Conservation (phyloP, 192 early-diverging fungal genomes). For the Umbelopsis vinacea region DNA sequence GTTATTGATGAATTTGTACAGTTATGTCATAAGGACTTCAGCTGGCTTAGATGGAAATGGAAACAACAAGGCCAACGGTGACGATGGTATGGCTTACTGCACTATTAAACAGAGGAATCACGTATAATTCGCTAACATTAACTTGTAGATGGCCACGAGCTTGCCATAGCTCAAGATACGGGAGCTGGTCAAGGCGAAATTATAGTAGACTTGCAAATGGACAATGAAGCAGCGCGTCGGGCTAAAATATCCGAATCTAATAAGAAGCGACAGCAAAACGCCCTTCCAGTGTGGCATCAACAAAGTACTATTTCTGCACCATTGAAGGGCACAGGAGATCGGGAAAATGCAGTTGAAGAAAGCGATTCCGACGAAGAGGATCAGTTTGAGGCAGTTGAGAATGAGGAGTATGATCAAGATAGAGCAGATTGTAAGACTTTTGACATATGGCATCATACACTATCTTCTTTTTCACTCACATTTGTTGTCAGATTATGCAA, state of each 20-base stretch:
- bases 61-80: constrained; percentile 43
- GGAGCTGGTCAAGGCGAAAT: constrained; percentile 66
- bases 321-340: constrained; percentile 43
- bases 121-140: not conserved
- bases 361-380: constrained; percentile 34
- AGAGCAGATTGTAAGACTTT: constrained; percentile 47
- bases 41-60: constrained; percentile 45
- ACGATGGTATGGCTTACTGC: constrained; percentile 18
- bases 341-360: constrained; percentile 41
- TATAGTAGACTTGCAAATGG: constrained; percentile 73
- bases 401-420: constrained; percentile 45
- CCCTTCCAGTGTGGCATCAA: constrained; percentile 79
- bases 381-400: constrained; percentile 42
- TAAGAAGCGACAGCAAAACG: constrained; percentile 74
- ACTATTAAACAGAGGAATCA: not conserved
- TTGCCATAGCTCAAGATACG: constrained; percentile 70
- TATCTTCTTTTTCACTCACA: not conserved
- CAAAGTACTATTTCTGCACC: constrained; percentile 69
- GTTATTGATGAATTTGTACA: not conserved
- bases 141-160: constrained; percentile 54
- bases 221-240: constrained; percentile 68
- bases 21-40: constrained; percentile 49
- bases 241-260: constrained; percentile 67
- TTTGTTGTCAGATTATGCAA: constrained; percentile 30
- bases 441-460: not conserved